Base-by-base conservation (phyloP, 2,329 filamentous ascomycete species). In the Exophiala dermatitidis region DNA sequence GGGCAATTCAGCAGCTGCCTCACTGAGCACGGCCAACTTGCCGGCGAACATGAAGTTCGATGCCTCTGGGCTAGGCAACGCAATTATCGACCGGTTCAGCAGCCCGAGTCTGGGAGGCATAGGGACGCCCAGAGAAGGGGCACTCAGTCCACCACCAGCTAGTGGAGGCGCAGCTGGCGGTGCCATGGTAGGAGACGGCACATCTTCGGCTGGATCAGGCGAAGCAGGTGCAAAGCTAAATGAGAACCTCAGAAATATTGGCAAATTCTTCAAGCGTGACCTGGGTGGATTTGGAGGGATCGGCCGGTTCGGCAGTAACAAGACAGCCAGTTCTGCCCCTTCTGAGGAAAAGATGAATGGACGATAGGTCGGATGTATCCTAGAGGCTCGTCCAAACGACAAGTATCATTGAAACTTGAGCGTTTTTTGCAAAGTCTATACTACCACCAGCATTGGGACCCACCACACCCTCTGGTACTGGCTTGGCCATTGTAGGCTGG, bases 181-280 rank as follows among this genome's bases (percentile, higher is more conserved):
- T 19, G 19, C 19, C 56, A 58, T 45, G 38, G 57, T 64, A 50
- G 60, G 66, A 49, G 59, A 60, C 33, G 63, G 61, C 38, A 64
- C 54, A 50, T 52, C 54, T 37, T 48, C 51, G 61, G 74, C 65
- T 1, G 19, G 19, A 2, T 19, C 19, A 19, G 54, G 48, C 36
- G 71, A 76, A 51, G 76, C 81, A 50, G 82, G 85, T 64, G 81
- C 80, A 5, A 88, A 86, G 48, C 80, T 96, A 60, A 95, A 96
- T 67, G 90, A 95, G 71, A 96, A 96, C 70, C 68, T 97, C 70
- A 90, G 89, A 73, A 95, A 89, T 68, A 88, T 98, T 71, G 91
- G 91, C 28, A 96, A 95, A 71, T 96, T 97, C 72, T 97, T 97
- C 74, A 83, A 86, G 58, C 77, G 91, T 59, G 91, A 96, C 73